A percentile compares a stretch with the other conserved stretches of the same genome.
phyloP scores from a whole-genome alignment of 2,329 filamentous ascomycete species.

The Neofusicoccum cordaticola region DNA sequence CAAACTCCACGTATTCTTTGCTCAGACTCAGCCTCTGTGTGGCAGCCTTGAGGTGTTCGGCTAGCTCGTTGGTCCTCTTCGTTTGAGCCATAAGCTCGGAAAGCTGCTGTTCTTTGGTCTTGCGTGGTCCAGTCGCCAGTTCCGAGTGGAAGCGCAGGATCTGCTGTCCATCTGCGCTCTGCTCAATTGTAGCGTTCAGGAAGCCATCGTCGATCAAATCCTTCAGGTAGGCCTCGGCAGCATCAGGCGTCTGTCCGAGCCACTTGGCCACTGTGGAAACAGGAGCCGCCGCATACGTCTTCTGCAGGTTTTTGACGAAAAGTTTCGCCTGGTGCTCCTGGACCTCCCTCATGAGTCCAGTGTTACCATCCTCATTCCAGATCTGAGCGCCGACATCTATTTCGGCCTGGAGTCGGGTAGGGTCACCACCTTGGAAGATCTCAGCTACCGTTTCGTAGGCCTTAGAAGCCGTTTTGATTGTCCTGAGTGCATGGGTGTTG shows the following conservation, averaged over 20 bases:
- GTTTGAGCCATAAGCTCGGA: conserved; percentile 50
- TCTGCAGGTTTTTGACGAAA: conserved; percentile 69
- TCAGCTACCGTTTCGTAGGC: conserved; percentile 69
- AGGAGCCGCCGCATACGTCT: conserved; percentile 66
- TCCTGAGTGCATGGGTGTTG: conserved; percentile 52
- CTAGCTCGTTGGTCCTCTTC: conserved; percentile 49
- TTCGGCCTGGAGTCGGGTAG: conserved; percentile 62
- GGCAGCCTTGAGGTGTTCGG: conserved; percentile 51
- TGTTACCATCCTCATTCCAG: conserved; percentile 72
- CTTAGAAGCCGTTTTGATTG: conserved; percentile 59
- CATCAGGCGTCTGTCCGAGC: conserved; percentile 49
- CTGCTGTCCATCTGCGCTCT: conserved; percentile 36
- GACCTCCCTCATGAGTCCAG: conserved; percentile 67
- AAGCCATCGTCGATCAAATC: conserved; percentile 52
- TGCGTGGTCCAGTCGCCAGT: conserved; percentile 35
- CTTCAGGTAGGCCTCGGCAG: conserved; percentile 53
- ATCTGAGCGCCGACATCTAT: conserved; percentile 56
- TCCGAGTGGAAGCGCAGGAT: conserved; percentile 55
- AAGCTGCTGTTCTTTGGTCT: conserved; percentile 39
- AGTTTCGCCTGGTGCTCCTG: conserved; percentile 70
- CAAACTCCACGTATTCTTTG: conserved; percentile 57
- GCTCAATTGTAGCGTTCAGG: conserved; percentile 51
- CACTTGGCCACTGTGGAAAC: conserved; percentile 53
- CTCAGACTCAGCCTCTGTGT: conserved; percentile 57
- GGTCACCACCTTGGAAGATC: conserved; percentile 62